Conservation (phyloP, 257 asterid species). For the Leonotis leonurus region DNA sequence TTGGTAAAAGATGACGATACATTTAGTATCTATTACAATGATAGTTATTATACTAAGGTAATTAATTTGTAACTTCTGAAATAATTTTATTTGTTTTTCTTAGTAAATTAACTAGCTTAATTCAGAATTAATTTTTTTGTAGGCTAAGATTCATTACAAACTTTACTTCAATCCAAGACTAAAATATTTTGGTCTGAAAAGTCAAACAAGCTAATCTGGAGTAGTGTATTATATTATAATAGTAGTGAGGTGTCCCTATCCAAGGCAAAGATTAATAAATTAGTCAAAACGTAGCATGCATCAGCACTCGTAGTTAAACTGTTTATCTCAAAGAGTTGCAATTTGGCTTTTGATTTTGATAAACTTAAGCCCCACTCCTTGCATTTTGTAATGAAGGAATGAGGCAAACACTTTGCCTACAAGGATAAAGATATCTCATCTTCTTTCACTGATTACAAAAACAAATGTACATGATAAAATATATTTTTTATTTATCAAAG, state of each 20-base stretch:
- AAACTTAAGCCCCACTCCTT: conserved; percentile 45
- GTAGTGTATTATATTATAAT: not conserved
- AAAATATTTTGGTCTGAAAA: not conserved
- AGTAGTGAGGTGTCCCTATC: no score
- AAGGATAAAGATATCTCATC: conserved; percentile 42
- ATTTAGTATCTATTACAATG: no score
- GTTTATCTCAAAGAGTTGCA: conserved; percentile 34
- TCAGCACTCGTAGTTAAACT: conserved; percentile 31
- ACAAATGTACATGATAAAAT: no score
- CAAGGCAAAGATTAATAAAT: no score
- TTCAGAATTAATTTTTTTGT: not conserved
- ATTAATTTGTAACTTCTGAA: not conserved
- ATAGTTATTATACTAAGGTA: no score
- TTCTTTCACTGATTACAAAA: no score
- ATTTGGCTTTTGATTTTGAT: conserved; percentile 15
- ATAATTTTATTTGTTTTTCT: not conserved
- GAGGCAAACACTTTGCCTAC: conserved; percentile 45
- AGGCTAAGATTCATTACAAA: not conserved
- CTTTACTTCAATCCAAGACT: not conserved
- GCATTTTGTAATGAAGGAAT: conserved; percentile 12
- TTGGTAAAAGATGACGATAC: no score
- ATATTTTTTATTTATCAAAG: no score
- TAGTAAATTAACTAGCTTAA: not conserved
- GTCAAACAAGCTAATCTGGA: not conserved
- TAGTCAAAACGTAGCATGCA: no score